Evolutionary conservation across 108 stramenopile species (phyloP).

Genomic region (Skeletonema marinoi): DNA sequence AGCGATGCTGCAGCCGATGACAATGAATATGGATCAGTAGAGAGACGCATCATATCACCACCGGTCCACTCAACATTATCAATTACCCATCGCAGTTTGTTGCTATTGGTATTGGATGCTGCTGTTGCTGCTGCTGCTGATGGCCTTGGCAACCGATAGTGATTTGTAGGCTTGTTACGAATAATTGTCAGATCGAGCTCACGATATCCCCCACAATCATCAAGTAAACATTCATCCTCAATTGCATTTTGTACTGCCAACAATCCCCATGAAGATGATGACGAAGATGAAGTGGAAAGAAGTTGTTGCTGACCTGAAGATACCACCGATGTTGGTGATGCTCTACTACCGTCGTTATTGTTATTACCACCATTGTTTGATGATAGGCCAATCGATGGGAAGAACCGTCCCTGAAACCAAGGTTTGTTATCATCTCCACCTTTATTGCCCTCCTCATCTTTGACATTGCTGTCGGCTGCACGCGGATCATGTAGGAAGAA

Average conservation of each 20-base stretch:
- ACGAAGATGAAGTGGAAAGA: neutral
- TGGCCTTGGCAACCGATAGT: neutral
- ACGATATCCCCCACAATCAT: slow-evolving; percentile 78
- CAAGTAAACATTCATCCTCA: slow-evolving; percentile 75
- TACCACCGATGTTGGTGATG: slow-evolving; percentile 2
- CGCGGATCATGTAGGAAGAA: slow-evolving; percentile 59
- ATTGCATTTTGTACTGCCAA: slow-evolving; percentile 63
- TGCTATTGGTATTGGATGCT: neutral
- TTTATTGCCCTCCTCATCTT: neutral
- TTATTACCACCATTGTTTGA: neutral
- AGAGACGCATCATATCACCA: slow-evolving; percentile 77
- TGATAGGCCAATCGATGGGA: slow-evolving; percentile 20
- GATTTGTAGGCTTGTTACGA: neutral
- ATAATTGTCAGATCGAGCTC: slow-evolving; percentile 59
- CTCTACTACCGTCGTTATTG: neutral
- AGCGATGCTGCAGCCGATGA: neutral
- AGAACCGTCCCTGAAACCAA: slow-evolving; percentile 83
- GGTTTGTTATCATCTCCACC: neutral
- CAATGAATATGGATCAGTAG: slow-evolving; percentile 7
- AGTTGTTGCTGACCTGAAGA: neutral
- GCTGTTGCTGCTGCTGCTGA: neutral
- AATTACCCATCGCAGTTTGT: slow-evolving; percentile 16
- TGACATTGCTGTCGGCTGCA: neutral
- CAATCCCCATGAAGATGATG: slow-evolving; percentile 68
- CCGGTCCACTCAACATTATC: slow-evolving; percentile 60